Conservation (phyloP, 148 eudicot genomes). For the Chenopodium quinoa region DNA sequence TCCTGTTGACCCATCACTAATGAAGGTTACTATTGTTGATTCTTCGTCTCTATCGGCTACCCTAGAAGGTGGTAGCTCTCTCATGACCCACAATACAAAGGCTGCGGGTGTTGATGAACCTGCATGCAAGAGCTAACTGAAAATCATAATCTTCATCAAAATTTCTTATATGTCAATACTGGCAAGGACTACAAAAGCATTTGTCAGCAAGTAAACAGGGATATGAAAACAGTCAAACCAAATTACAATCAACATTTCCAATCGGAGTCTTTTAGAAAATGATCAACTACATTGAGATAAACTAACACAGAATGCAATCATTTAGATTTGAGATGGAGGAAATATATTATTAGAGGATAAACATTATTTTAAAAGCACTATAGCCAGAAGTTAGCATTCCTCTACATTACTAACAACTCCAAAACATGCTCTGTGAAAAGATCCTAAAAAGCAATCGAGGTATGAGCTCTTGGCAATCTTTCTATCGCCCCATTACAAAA, state of each 20-base stretch:
- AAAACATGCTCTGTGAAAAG: too few species aligned
- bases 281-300: too few species aligned
- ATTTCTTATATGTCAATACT: background rate
- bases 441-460: too few species aligned
- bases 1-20: conserved; percentile 51
- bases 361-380: too few species aligned
- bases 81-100: conserved; percentile 80
- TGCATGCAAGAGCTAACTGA: conserved; percentile 17
- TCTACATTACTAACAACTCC: too few species aligned
- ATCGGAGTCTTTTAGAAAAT: too few species aligned
- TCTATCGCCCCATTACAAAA: background rate
- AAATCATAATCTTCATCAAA: conserved; percentile 6
- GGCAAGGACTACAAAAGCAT: background rate
- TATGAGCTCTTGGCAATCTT: background rate
- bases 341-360: too few species aligned
- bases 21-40: conserved; percentile 61
- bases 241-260: too few species aligned
- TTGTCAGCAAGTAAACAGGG: background rate
- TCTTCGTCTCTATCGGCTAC: conserved; percentile 43
- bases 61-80: conserved; percentile 71
- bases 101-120: conserved; percentile 86
- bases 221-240: too few species aligned
- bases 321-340: too few species aligned
- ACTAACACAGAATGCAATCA: too few species aligned
- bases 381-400: too few species aligned